Evolutionary conservation across 768 basidiomycete genomes (phyloP).

Genomic region (Mycena albidolilacea): DNA sequence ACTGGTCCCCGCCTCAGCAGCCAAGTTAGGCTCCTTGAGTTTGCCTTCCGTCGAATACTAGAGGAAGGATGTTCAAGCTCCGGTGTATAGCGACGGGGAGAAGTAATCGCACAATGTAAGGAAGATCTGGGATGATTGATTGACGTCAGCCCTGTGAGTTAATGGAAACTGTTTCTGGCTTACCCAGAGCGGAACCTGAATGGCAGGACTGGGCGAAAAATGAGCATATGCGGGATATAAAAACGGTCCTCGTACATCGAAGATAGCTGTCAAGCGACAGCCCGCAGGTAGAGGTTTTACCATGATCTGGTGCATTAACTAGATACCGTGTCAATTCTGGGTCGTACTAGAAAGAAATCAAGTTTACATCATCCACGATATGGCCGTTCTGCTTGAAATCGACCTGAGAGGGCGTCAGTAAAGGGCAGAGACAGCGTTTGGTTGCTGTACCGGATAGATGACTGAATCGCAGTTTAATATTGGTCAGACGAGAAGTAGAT

Average conservation of each 20-base stretch:
- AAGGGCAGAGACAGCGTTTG: not conserved
- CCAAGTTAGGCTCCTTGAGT: conserved; percentile 93
- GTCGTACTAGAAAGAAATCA: not conserved
- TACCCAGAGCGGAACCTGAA: conserved; percentile 90
- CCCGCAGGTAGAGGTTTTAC: conserved; percentile 86
- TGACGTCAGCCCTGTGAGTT: conserved; percentile 8
- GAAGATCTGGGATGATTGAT: conserved; percentile 64
- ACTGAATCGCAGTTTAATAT: conserved; percentile 55
- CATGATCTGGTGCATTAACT: conserved; percentile 86
- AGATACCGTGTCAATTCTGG: conserved; percentile 22
- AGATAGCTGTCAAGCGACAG: conserved; percentile 90
- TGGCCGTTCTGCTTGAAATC: conserved; percentile 73
- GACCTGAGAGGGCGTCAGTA: conserved; percentile 45
- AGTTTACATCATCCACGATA: conserved; percentile 90
- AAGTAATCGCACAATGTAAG: conserved; percentile 68
- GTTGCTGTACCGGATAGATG: conserved; percentile 81
- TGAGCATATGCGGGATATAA: not conserved
- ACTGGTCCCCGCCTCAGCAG: conserved; percentile 89
- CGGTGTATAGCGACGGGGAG: not conserved
- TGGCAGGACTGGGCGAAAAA: conserved; percentile 77
- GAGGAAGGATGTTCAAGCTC: not conserved
- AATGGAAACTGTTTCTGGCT: conserved; percentile 32
- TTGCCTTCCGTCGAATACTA: conserved; percentile 97
- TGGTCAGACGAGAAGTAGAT: not conserved
- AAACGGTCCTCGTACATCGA: conserved; percentile 70